These are phyloP conservation scores for Volvox carteri DNA, from an alignment of 163 green algal genomes.

Conservation along the genomic window DNA sequence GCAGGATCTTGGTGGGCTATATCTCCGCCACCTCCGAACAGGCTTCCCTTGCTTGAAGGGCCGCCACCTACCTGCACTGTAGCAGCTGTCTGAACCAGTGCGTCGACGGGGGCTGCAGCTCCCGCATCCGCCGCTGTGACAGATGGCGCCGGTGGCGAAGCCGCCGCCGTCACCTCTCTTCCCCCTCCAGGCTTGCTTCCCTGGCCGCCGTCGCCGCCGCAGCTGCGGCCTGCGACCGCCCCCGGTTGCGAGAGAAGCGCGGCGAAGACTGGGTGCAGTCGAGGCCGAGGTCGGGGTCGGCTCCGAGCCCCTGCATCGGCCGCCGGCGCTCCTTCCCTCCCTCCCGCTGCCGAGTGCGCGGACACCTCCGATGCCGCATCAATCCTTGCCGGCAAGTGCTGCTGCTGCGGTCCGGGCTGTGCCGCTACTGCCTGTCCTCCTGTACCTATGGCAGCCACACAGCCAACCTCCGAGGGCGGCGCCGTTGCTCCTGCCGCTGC, in stretches of 20 bases:
- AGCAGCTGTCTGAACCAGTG: too few relatives aligned
- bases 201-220: background rate
- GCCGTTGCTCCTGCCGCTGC: too few relatives aligned
- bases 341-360: background rate
- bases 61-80: too few relatives aligned
- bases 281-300: background rate
- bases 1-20: too few relatives aligned
- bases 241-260: slow-evolving; percentile 23
- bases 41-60: too few relatives aligned
- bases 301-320: background rate
- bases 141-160: background rate
- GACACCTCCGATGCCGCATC: background rate
- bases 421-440: background rate
- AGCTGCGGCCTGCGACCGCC: background rate
- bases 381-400: background rate
- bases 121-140: background rate
- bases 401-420: background rate
- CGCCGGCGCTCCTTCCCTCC: background rate
- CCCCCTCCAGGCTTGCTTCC: background rate
- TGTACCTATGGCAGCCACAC: background rate
- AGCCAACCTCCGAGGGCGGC: background rate
- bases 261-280: slow-evolving; percentile 41
- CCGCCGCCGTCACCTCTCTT: background rate
- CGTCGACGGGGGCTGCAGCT: too few relatives aligned
- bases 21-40: too few relatives aligned